Percentiles rank a stretch among this genome's conserved stretches.
Conservation (phyloP, 2,329 filamentous ascomycete species). For the Rhinocladiella mackenziei region DNA sequence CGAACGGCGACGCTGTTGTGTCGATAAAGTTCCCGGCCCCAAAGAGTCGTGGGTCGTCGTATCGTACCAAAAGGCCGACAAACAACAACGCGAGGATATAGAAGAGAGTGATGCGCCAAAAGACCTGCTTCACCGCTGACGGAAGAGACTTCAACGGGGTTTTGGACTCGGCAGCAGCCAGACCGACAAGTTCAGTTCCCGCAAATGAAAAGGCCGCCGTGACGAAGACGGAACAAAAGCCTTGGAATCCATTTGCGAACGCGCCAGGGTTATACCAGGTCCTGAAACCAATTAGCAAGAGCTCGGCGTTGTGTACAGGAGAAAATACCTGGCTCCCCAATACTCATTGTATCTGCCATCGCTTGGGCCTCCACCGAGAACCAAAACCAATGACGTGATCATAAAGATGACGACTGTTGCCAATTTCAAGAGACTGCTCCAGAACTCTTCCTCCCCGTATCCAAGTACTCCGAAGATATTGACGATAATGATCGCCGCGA, state of each 20-base stretch:
- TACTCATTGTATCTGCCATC: conserved; percentile 33
- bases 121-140: conserved; percentile 42
- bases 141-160: background rate
- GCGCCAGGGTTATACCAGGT: conserved; percentile 60
- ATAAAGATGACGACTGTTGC: conserved; percentile 53
- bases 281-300: too few relatives aligned
- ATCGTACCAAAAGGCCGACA: conserved; percentile 44
- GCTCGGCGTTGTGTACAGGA: too few relatives aligned
- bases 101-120: conserved; percentile 51
- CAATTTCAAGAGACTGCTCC: conserved; percentile 75
- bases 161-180: conserved; percentile 2
- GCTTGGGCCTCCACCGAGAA: conserved; percentile 39
- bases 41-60: conserved; percentile 39
- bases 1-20: conserved; percentile 57
- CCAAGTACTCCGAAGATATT: conserved; percentile 79
- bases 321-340: conserved; percentile 35
- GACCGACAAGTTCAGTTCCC: conserved; percentile 1
- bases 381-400: conserved; percentile 19
- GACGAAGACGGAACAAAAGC: conserved; percentile 41
- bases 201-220: conserved; percentile 1
- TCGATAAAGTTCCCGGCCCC: conserved; percentile 36
- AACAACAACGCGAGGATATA: conserved; percentile 47
- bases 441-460: conserved; percentile 78
- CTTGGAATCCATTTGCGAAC: conserved; percentile 46
- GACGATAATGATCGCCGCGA: conserved; percentile 65